Base-by-base conservation (phyloP, 768 basidiomycete species). In the Boletus eberwhitei region DNA sequence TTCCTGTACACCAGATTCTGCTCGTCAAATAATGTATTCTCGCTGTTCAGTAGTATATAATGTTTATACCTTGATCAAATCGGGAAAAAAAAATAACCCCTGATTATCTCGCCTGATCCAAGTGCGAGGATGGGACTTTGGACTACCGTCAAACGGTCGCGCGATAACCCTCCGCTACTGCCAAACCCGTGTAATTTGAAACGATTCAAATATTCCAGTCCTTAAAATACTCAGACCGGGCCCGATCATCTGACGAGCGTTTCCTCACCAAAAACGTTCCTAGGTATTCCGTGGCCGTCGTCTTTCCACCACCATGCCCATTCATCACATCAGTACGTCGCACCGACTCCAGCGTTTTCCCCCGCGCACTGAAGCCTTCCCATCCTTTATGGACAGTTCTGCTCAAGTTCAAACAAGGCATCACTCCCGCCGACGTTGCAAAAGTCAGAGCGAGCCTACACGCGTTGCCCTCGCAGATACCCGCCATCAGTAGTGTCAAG, bases 271-370 rank as follows among this genome's bases (percentile, higher is more conserved):
- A 26, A 5, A 21, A 4, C 29, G 8, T 45, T 13, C 32, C n/a
- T n/a, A n/a, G n/a, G 8, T 24, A 13, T 35, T n/a, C 24, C 42
- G 19, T 50, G 29, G 29, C 14, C 4, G 4, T 17, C 1, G 11
- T 38, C 29, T 13, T 13, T 14, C 26, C 26, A 29, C 44, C 52
- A 48, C 31, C 34, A 62, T 59, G 60, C 9, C 60, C 36, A 56
- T 64, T 34, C 50, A 64, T n/a, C 66, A 70, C 56, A 48, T 62
- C 54, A 35, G 68, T 70, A 52, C 24, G 60, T 62, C 43, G 16
- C 11, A 16, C 5, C 17, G 24, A 32, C 37, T 48, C 5, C 24
- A 8, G 19, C 8, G 9, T 21, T 35, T 35, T 2, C 24, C 32
- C 32, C n/a, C 17, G 8, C 14, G 42, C 13, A 17, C 22, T 47